Evolutionary conservation across 495 filamentous ascomycete genomes (phyloP).

Genomic region (Xylaria grammica): DNA sequence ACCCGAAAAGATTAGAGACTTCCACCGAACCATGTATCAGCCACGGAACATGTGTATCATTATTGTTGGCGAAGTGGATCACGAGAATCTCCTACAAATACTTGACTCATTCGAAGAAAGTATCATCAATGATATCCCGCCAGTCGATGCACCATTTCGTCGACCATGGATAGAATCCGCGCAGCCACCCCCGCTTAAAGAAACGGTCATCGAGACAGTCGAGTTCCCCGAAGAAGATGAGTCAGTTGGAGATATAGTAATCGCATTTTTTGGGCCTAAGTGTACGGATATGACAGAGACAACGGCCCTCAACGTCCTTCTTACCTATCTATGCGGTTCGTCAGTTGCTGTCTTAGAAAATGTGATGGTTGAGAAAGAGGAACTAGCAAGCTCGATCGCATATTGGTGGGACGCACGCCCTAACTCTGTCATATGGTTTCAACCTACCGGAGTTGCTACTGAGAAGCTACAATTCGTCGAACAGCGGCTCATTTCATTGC

Average conservation of each 20-base stretch:
- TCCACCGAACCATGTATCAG: slow-evolving; percentile 97
- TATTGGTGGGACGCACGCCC: slow-evolving; percentile 78
- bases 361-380: slow-evolving; percentile 89
- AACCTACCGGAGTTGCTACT: slow-evolving; percentile 82
- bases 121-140: slow-evolving; percentile 80
- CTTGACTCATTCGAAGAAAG: slow-evolving; percentile 88
- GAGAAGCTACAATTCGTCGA: slow-evolving; percentile 83
- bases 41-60: slow-evolving; percentile 93
- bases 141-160: slow-evolving; percentile 74
- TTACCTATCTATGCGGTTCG: slow-evolving; percentile 87
- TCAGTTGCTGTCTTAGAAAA: slow-evolving; percentile 93
- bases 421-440: slow-evolving; percentile 81
- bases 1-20: slow-evolving; percentile 85
- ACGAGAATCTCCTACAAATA: slow-evolving; percentile 76
- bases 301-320: slow-evolving; percentile 74
- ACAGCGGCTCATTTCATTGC: slow-evolving; percentile 79
- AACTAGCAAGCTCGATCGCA: slow-evolving; percentile 81
- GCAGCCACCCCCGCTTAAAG: slow-evolving; percentile 69
- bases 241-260: slow-evolving; percentile 80
- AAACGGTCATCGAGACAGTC: slow-evolving; percentile 74
- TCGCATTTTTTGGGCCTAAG: slow-evolving; percentile 84
- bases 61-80: slow-evolving; percentile 87
- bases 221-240: slow-evolving; percentile 98
- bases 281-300: slow-evolving; percentile 66
- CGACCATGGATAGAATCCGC: slow-evolving; percentile 88